Evolutionary conservation across 2,329 filamentous ascomycete genomes (phyloP).

Genomic region (Cryphonectria naterciae): DNA sequence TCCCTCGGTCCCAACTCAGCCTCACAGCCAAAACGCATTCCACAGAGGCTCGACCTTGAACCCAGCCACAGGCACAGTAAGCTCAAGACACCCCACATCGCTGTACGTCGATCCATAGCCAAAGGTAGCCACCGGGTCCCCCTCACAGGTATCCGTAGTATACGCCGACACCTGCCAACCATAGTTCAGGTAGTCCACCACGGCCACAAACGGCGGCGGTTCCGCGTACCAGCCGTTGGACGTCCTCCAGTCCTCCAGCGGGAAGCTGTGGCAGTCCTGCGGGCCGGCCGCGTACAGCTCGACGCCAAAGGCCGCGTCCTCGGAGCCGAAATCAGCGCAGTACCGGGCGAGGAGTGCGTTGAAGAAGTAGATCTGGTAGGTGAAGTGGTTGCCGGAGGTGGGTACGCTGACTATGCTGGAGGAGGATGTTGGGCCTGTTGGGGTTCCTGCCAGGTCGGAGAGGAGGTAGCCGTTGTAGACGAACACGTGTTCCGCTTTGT

Average conservation of each 20-base stretch:
- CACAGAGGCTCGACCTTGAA: slow-evolving; percentile 13
- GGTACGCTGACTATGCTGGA: background rate
- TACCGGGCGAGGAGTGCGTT: background rate
- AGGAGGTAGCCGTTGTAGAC: slow-evolving; percentile 14
- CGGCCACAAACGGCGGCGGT: slow-evolving; percentile 8
- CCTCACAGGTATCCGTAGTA: background rate
- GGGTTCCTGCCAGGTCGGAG: slow-evolving; percentile 1
- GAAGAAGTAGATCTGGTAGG: slow-evolving; percentile 10
- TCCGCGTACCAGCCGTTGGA: slow-evolving; percentile 10
- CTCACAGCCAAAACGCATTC: slow-evolving; percentile 17
- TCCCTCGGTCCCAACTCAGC: background rate
- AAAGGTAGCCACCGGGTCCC: background rate
- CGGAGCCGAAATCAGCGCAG: slow-evolving; percentile 2
- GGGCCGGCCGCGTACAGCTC: background rate
- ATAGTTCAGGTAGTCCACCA: slow-evolving; percentile 14
- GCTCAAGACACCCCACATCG: slow-evolving; percentile 8
- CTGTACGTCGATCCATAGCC: background rate
- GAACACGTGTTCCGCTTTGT: background rate
- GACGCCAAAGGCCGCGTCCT: slow-evolving; percentile 9
- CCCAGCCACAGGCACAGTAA: background rate
- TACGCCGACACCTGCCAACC: slow-evolving; percentile 14
- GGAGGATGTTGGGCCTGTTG: background rate
- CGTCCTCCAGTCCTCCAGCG: background rate
- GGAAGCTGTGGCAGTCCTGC: slow-evolving; percentile 11
- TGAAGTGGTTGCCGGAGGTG: background rate